These are phyloP conservation scores for Chlamydomonas urium DNA, from an alignment of 139 green algal species.

Conservation along the genomic window DNA sequence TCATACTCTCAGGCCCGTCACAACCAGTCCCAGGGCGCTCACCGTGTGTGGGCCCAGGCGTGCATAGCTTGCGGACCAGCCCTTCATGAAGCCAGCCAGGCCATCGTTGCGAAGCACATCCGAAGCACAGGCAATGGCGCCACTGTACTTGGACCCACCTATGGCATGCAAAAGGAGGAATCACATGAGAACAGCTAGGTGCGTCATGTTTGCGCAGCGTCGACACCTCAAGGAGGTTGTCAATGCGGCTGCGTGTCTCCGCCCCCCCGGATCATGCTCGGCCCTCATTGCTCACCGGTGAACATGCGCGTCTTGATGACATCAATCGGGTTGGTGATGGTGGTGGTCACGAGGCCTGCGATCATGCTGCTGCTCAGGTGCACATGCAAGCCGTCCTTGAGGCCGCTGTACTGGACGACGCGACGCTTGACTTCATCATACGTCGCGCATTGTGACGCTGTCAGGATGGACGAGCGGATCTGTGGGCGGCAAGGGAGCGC, in stretches of 20 bases:
- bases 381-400: slow-evolving; percentile 42
- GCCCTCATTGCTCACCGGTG: slow-evolving; percentile 30
- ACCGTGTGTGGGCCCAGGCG: slow-evolving; percentile 60
- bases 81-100: slow-evolving; percentile 42
- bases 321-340: slow-evolving; percentile 79
- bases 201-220: too few relatives aligned
- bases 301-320: slow-evolving; percentile 85
- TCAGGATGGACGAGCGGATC: slow-evolving; percentile 72
- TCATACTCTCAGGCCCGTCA: too few relatives aligned
- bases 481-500: too few relatives aligned
- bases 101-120: slow-evolving; percentile 45
- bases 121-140: slow-evolving; percentile 23
- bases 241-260: too few relatives aligned
- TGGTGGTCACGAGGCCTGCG: slow-evolving; percentile 83
- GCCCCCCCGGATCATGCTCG: too few relatives aligned
- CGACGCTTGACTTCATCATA: slow-evolving; percentile 76
- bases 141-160: slow-evolving; percentile 32
- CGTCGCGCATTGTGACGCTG: slow-evolving; percentile 74
- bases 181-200: too few relatives aligned
- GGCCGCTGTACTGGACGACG: slow-evolving; percentile 3
- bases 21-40: too few relatives aligned
- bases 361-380: slow-evolving; percentile 67
- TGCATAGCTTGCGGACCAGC: slow-evolving; percentile 57
- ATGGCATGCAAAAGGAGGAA: too few relatives aligned
- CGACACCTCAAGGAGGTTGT: too few relatives aligned